Percentiles rank a stretch among this genome's conserved stretches.
These are phyloP conservation scores for Microthyrium microscopicum DNA, from an alignment of 2,329 filamentous ascomycete species.

Conservation along the genomic window DNA sequence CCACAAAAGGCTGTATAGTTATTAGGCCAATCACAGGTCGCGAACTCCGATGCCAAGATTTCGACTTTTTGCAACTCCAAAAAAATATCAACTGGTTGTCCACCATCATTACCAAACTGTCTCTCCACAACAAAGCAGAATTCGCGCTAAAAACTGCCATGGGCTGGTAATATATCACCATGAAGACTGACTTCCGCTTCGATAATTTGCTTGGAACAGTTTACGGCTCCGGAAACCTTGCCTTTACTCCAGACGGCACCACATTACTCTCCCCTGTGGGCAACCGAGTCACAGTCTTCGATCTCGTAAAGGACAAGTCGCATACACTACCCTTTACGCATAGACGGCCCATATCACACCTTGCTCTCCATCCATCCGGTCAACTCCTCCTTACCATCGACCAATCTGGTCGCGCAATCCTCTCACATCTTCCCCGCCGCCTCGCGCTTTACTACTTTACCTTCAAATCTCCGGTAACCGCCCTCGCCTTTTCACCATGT, in stretches of 20 bases:
- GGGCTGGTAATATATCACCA: slow-evolving; percentile 30
- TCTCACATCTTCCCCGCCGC: slow-evolving; percentile 76
- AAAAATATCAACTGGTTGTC: no score
- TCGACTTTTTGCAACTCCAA: no score
- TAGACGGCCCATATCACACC: slow-evolving; percentile 76
- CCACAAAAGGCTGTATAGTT: no score
- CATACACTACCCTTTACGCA: slow-evolving; percentile 80
- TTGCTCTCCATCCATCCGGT: slow-evolving; percentile 77
- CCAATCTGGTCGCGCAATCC: slow-evolving; percentile 81
- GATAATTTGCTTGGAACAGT: slow-evolving; percentile 96
- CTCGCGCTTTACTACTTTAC: slow-evolving; percentile 89
- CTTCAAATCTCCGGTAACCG: slow-evolving; percentile 69
- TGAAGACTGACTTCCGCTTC: slow-evolving; percentile 99
- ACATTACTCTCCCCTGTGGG: slow-evolving; percentile 92
- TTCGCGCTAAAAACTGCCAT: no score
- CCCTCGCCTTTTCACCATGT: slow-evolving; percentile 79
- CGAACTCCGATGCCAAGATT: no score
- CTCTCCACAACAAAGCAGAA: no score
- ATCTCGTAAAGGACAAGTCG: slow-evolving; percentile 91
- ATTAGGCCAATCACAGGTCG: no score
- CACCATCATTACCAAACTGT: no score
- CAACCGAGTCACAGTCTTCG: slow-evolving; percentile 90
- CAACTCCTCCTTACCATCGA: slow-evolving; percentile 88
- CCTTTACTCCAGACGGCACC: slow-evolving; percentile 92
- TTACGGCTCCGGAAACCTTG: slow-evolving; percentile 92